Conservation (phyloP, 2,329 filamentous ascomycete species). For the Lachnellula hyalina region DNA sequence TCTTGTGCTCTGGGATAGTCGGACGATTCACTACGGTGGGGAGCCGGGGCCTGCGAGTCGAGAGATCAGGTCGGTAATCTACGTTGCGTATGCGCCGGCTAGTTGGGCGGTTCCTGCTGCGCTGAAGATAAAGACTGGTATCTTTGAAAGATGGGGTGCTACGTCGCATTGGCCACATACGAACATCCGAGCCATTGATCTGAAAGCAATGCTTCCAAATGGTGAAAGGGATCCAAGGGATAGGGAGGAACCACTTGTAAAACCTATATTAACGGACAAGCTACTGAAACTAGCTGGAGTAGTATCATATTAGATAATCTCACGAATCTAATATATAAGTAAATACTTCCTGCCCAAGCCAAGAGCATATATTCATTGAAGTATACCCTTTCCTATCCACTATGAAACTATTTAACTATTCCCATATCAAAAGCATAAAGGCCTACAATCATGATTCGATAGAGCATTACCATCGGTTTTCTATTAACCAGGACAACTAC, state of each 20-base stretch:
- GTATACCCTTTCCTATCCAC: too few species aligned
- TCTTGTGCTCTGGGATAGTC: slow-evolving; percentile 36
- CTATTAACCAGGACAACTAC: too few species aligned
- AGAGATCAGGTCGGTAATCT: slow-evolving; percentile 32
- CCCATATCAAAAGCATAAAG: too few species aligned
- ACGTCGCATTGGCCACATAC: slow-evolving; percentile 33
- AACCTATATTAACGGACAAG: slow-evolving; percentile 24
- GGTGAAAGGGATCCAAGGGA: slow-evolving; percentile 22
- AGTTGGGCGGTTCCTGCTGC: slow-evolving; percentile 27
- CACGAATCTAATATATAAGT: too few species aligned
- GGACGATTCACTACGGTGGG: slow-evolving; percentile 34
- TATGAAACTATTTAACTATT: too few species aligned
- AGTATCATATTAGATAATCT: slow-evolving; percentile 17
- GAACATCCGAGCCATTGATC: slow-evolving; percentile 18
- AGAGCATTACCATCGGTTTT: too few species aligned
- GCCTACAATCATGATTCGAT: too few species aligned
- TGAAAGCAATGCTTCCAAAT: slow-evolving; percentile 15
- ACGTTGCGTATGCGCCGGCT: slow-evolving; percentile 36
- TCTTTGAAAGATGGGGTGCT: slow-evolving; percentile 25
- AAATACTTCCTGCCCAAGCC: too few species aligned
- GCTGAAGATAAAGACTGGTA: slow-evolving; percentile 22
- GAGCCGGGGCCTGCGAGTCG: slow-evolving; percentile 26
- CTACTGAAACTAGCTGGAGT: slow-evolving; percentile 29
- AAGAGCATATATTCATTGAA: too few species aligned
- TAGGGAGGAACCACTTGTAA: slow-evolving; percentile 22